Evolutionary conservation across 2,329 filamentous ascomycete genomes (phyloP).

Genomic region (Dendryphion nanum): DNA sequence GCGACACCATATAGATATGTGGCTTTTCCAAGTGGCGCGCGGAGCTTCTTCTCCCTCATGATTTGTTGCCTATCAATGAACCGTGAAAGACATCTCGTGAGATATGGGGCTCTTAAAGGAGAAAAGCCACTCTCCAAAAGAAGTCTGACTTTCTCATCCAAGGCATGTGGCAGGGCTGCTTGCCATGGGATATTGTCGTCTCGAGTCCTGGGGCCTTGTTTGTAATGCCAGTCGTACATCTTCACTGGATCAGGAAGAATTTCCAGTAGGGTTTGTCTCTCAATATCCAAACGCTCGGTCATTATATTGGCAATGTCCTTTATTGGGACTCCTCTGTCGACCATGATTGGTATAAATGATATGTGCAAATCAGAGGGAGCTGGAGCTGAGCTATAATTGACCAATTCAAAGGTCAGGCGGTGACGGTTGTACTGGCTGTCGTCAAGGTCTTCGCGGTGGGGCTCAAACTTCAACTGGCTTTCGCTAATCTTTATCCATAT

Average conservation of each 20-base stretch:
- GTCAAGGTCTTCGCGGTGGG: constrained; percentile 43
- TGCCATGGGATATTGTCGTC: constrained; percentile 16
- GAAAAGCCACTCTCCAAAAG: constrained; percentile 55
- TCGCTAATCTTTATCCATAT: constrained; percentile 64
- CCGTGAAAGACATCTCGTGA: constrained; percentile 49
- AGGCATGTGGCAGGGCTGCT: constrained; percentile 20
- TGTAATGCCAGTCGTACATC: constrained; percentile 47
- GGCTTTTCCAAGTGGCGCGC: constrained; percentile 61
- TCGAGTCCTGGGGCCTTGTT: constrained; percentile 28
- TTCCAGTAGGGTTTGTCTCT: constrained; percentile 53
- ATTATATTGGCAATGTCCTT: constrained; percentile 52
- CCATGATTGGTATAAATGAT: constrained; percentile 67
- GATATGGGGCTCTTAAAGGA: constrained; percentile 46
- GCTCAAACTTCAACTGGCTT: constrained; percentile 68
- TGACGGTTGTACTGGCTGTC: constrained; percentile 45
- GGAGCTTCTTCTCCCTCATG: constrained; percentile 55
- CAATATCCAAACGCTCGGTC: constrained; percentile 48
- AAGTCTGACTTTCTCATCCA: constrained; percentile 27
- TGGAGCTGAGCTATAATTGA: constrained; percentile 48
- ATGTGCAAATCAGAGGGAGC: constrained; percentile 60
- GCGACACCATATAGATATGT: constrained; percentile 66
- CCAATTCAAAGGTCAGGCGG: constrained; percentile 66
- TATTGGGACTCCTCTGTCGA: constrained; percentile 55
- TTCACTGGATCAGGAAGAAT: constrained; percentile 57
- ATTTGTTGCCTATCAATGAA: constrained; percentile 56